phyloP scores from a whole-genome alignment of 306 rosid species.

The Malus asiatica region DNA sequence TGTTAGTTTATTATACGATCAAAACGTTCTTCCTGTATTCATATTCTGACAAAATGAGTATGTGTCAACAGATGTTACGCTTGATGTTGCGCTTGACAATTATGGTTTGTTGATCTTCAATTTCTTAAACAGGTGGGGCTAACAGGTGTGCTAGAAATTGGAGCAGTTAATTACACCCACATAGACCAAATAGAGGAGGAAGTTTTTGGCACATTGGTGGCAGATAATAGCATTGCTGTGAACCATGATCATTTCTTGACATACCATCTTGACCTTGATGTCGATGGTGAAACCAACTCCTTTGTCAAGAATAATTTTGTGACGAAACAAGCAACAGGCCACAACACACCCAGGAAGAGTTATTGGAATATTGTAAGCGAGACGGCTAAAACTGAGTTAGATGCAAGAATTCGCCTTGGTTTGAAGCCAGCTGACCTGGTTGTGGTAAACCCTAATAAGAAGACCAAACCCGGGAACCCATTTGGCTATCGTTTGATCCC shows the following conservation, averaged over 20 bases:
- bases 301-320: slow-evolving; percentile 38
- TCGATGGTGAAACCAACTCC: slow-evolving; percentile 47
- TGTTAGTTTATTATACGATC: not conserved
- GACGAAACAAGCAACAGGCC: slow-evolving; percentile 18
- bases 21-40: not conserved
- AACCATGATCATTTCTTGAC: slow-evolving; percentile 57
- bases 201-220: slow-evolving; percentile 34
- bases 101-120: not conserved
- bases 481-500: slow-evolving; percentile 48
- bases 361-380: slow-evolving; percentile 31
- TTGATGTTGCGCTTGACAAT: not conserved
- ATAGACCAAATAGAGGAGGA: slow-evolving; percentile 32
- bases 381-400: slow-evolving; percentile 28
- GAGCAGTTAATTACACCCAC: slow-evolving; percentile 25
- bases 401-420: slow-evolving; percentile 33
- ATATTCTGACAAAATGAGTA: not conserved
- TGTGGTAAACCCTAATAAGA: slow-evolving; percentile 47
- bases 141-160: slow-evolving; percentile 39
- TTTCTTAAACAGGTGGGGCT: slow-evolving; percentile 31
- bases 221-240: slow-evolving; percentile 41
- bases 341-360: slow-evolving; percentile 44
- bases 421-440: slow-evolving; percentile 26
- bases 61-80: not conserved
- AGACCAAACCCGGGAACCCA: slow-evolving; percentile 31
- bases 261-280: slow-evolving; percentile 50